These are phyloP conservation scores for Pterula multifida DNA, from an alignment of 1,284 basidiomycete species.

Conservation along the genomic window DNA sequence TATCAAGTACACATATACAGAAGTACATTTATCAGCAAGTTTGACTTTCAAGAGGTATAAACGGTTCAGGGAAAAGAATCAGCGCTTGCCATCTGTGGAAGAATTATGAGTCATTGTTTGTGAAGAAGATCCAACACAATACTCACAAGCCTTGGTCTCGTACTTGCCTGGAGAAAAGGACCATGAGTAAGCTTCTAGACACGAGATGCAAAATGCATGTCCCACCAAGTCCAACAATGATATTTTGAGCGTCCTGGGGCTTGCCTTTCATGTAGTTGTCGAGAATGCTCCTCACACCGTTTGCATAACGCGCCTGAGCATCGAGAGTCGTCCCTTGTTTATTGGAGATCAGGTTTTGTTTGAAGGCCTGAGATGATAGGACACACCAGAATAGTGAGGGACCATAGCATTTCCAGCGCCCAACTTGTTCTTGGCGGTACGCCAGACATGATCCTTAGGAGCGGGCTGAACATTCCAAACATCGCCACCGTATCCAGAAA, in stretches of 20 bases:
- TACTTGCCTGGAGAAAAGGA: constrained; percentile 30
- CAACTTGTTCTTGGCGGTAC: constrained; percentile 70
- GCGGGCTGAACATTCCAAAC: constrained; percentile 79
- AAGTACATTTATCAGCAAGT: neutral
- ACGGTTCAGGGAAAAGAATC: too few species aligned
- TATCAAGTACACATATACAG: neutral
- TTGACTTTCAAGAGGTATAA: too few species aligned
- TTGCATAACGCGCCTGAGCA: constrained; percentile 83
- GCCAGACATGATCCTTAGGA: constrained; percentile 80
- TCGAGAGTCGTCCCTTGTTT: constrained; percentile 77
- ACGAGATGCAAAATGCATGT: constrained; percentile 8
- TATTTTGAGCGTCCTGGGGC: constrained; percentile 65
- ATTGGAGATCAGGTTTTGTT: constrained; percentile 59
- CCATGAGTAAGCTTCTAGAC: constrained; percentile 4
- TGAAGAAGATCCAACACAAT: neutral
- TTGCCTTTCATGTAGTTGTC: constrained; percentile 63
- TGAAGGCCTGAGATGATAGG: constrained; percentile 94
- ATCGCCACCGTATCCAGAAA: constrained; percentile 47
- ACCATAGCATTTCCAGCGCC: constrained; percentile 80
- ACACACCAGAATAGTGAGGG: constrained; percentile 84
- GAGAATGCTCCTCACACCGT: constrained; percentile 72
- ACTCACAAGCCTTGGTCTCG: constrained; percentile 55
- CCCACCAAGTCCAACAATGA: constrained; percentile 63
- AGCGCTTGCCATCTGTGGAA: too few species aligned
- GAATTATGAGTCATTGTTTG: neutral